Percentiles rank a stretch among this genome's conserved stretches.
Conservation (phyloP, 805 yeast genomes). For the Ogataea minuta region DNA sequence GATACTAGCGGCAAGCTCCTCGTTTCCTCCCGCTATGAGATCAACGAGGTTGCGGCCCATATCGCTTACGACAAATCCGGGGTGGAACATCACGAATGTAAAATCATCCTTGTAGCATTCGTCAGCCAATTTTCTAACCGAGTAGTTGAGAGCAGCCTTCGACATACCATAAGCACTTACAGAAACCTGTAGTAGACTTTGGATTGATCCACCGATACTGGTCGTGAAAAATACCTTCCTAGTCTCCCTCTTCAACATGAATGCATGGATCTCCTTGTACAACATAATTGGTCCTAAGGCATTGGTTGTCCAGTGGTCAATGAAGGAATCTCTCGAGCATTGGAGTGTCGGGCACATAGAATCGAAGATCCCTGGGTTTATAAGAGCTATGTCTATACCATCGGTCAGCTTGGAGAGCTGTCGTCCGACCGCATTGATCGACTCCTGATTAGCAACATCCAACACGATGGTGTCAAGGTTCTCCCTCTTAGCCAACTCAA, state of each 20-base stretch:
- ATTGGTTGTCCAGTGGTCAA: too few species aligned
- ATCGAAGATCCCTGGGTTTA: too few species aligned
- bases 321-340: too few species aligned
- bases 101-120: constrained; percentile 26
- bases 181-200: constrained; percentile 22
- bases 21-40: neutral
- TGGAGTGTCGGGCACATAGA: too few species aligned
- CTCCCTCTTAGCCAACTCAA: too few species aligned
- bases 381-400: too few species aligned
- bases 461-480: too few species aligned
- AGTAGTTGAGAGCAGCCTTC: constrained; percentile 35
- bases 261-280: constrained; percentile 26
- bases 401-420: too few species aligned
- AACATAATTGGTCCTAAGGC: too few species aligned
- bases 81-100: neutral
- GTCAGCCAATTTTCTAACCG: constrained; percentile 27
- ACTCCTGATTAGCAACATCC: too few species aligned
- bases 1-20: neutral
- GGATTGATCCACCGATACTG: constrained; percentile 29
- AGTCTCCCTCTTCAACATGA: constrained; percentile 22
- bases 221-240: constrained; percentile 33
- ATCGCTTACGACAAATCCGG: constrained; percentile 2
- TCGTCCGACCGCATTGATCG: too few species aligned
- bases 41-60: constrained; percentile 1
- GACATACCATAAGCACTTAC: constrained; percentile 34